Conservation (phyloP, 345 rosid genomes). For the Dipteronia sinensis region DNA sequence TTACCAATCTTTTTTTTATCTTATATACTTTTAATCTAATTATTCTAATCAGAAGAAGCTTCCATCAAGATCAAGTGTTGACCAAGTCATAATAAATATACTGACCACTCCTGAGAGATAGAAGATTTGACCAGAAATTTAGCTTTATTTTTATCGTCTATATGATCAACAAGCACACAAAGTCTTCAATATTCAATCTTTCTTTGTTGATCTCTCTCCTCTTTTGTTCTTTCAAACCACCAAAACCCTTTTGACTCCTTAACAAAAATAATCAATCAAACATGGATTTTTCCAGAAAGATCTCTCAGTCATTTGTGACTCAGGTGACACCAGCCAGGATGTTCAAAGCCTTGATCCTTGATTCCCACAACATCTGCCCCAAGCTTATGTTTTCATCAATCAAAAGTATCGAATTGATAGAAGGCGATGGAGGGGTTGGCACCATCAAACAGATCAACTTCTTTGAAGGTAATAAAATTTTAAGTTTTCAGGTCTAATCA, state of each 20-base stretch:
- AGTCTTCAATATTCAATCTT: not conserved
- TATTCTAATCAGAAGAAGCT: not conserved
- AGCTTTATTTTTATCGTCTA: not conserved
- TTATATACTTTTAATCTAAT: too few species aligned
- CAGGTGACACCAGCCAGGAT: constrained; percentile 39
- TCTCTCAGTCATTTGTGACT: constrained; percentile 31
- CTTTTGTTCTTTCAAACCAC: not conserved
- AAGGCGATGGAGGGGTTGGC: constrained; percentile 46
- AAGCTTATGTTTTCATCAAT: constrained; percentile 48
- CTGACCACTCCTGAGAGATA: not conserved
- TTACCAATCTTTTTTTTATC: not conserved
- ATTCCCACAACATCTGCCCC: constrained; percentile 43
- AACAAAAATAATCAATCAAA: not conserved
- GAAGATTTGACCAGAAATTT: not conserved
- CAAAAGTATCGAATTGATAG: constrained; percentile 34
- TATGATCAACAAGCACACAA: not conserved
- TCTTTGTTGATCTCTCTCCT: not conserved
- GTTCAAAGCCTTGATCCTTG: constrained; percentile 49
- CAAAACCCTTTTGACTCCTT: not conserved
- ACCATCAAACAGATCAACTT: constrained; percentile 44
- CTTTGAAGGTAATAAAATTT: constrained; percentile 33
- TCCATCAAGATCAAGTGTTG: not conserved
- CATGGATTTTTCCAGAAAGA: constrained; percentile 28
- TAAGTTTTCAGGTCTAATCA: not conserved
- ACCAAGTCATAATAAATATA: constrained; percentile 2